Evolutionary conservation across 2,329 filamentous ascomycete species (phyloP), one percentile per base, ranked within the genome.

Genomic region (Trichoderma afroharzianum): DNA sequence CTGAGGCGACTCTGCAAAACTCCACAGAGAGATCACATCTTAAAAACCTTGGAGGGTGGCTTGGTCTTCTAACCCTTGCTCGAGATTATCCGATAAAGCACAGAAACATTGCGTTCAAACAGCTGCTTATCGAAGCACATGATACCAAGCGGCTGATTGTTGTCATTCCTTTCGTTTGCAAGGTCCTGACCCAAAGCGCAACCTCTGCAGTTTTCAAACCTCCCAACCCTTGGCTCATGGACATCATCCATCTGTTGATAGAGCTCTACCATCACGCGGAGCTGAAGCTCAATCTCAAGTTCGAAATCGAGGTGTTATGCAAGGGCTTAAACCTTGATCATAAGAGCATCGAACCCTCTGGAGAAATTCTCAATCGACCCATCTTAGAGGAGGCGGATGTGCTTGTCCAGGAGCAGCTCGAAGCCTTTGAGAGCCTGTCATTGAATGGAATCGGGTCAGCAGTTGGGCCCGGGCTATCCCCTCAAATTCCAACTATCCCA

Each of bases 141-240:
- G 94, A 98, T 76, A 96, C 93, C 3, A 94, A 98, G 80, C 90
- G 96, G 63, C 87, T 99, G 33, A 88, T 97, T 50, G 90, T 98
- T 50, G 95, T 96, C 62, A 97, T 99, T 72, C 96, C 96, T 0
- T 99, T 99, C 80, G 96, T 97, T 68, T 99, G 96, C 88, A 98
- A 98, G 82, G 94, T 98, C 6, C 85, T 99, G 26, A 88, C 92
- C 26, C 94, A 98, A 79, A 95, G 94, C 24, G 90, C 90, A 47
- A 88, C 90, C 64, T 98, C 96, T 0, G 92, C 91, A 14, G 91
- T 98, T 11, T 99, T 99, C 83, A 92, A 91, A 71, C 95, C 95
- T 12, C 96, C 96, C 1, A 99, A 99, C 77, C 96, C 96, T 1
- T 99, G 96, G 96, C 82, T 98, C 58, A 97, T 98, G 93, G 96